These are phyloP conservation scores for Dothideomycetes sp. DNA, from an alignment of 2,329 filamentous ascomycete genomes.

Conservation along the genomic window DNA sequence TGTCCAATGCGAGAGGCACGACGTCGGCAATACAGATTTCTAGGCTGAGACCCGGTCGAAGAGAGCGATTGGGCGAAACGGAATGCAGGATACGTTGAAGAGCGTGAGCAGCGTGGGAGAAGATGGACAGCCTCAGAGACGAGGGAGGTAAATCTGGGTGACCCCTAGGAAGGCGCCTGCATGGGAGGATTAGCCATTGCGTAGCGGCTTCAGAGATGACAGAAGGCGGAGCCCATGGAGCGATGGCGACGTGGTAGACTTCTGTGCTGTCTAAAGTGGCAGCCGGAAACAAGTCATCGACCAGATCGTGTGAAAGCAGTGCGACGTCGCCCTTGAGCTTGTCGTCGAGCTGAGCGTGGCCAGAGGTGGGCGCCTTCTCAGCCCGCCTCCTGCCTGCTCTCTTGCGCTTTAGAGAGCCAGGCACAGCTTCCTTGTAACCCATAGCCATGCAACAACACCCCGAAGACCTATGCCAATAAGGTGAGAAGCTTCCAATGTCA, in stretches of 20 bases:
- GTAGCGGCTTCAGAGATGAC: conserved; percentile 47
- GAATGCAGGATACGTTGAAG: conserved; percentile 33
- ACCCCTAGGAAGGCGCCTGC: conserved; percentile 44
- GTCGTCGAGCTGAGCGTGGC: conserved; percentile 74
- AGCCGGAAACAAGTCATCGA: conserved; percentile 65
- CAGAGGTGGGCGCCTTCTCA: conserved; percentile 67
- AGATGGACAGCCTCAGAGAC: conserved; percentile 69
- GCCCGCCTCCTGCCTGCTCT: conserved; percentile 39
- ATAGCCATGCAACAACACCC: conserved; percentile 23
- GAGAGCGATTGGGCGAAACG: conserved; percentile 26
- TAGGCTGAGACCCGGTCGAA: conserved; percentile 68
- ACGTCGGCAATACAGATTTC: conserved; percentile 80
- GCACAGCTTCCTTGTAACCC: conserved; percentile 34
- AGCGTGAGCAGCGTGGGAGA: conserved; percentile 60
- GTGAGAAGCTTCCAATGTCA: too few relatives aligned
- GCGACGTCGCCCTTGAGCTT: conserved; percentile 78
- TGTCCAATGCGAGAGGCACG: conserved; percentile 68
- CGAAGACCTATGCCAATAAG: background rate
- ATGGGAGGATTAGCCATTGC: conserved; percentile 83
- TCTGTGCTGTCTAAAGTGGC: conserved; percentile 8
- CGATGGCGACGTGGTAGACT: conserved; percentile 53
- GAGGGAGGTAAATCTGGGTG: conserved; percentile 53
- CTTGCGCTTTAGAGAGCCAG: conserved; percentile 43
- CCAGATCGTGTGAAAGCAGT: conserved; percentile 77
- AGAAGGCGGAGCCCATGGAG: conserved; percentile 58